Percentiles rank a stretch among this genome's conserved stretches.
Evolutionary conservation across 768 basidiomycete genomes (phyloP).

Genomic region (Leccinum fibrillosum): DNA sequence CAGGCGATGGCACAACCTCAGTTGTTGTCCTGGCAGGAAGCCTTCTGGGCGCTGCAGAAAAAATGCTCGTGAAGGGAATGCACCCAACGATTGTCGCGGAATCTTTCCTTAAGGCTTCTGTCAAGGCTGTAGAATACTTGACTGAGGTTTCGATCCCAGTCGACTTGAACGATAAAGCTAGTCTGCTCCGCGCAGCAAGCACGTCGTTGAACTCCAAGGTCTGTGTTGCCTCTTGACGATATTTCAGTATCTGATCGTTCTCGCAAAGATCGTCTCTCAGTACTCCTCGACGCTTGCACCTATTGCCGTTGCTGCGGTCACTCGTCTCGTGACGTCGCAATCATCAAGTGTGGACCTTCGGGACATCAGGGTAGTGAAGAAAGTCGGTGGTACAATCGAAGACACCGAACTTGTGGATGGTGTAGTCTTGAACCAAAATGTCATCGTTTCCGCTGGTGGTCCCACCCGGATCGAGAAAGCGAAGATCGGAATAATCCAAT

Average conservation of each 20-base stretch:
- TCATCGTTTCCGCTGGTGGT: constrained; percentile 85
- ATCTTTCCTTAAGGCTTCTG: constrained; percentile 88
- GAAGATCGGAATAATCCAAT: constrained; percentile 97
- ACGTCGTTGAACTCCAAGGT: constrained; percentile 97
- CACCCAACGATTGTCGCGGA: constrained; percentile 98
- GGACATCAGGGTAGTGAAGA: constrained; percentile 95
- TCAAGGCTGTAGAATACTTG: constrained; percentile 91
- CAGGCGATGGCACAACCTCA: constrained; percentile 96
- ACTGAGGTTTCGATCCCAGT: constrained; percentile 91
- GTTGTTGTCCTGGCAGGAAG: constrained; percentile 97
- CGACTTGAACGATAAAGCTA: constrained; percentile 82
- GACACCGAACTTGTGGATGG: constrained; percentile 97
- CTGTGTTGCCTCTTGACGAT: constrained; percentile 6
- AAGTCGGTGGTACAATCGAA: constrained; percentile 98
- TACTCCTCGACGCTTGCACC: constrained; percentile 98
- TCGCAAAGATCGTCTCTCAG: constrained; percentile 89
- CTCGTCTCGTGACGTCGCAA: constrained; percentile 80
- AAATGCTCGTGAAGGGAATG: constrained; percentile 94
- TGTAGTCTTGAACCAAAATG: constrained; percentile 96
- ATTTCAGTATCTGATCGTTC: constrained; percentile 7
- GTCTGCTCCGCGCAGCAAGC: constrained; percentile 86
- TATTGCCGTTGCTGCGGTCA: constrained; percentile 96
- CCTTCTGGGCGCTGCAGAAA: constrained; percentile 91
- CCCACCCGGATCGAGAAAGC: constrained; percentile 97
- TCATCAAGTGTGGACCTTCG: constrained; percentile 95